Percentiles rank a stretch among this genome's conserved stretches.
These are phyloP conservation scores for Epichloe gansuensis DNA, from an alignment of 2,329 filamentous ascomycete genomes.

Conservation along the genomic window DNA sequence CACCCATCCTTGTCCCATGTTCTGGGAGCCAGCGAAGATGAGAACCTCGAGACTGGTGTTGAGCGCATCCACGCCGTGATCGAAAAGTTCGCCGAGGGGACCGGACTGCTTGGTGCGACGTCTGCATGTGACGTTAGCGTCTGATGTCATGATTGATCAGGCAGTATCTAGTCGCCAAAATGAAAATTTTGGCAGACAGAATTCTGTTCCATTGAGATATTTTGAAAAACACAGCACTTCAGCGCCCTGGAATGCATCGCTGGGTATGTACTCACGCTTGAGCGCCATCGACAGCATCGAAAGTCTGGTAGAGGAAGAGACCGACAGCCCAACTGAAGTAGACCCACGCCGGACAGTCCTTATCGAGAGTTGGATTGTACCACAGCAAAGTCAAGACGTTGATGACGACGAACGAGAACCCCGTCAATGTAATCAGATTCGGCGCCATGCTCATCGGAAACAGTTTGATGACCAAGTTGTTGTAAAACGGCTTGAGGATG, in stretches of 20 bases:
- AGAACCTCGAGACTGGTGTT: constrained; percentile 92
- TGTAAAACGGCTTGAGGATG: constrained; percentile 96
- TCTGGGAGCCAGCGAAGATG: constrained; percentile 84
- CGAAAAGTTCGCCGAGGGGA: constrained; percentile 89
- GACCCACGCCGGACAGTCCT: constrained; percentile 89
- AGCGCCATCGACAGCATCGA: constrained; percentile 89
- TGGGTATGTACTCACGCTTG: constrained; percentile 60
- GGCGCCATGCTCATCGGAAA: constrained; percentile 95
- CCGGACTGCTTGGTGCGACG: constrained; percentile 85
- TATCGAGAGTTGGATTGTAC: constrained; percentile 90
- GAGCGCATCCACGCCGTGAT: constrained; percentile 92
- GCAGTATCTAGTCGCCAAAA: background rate
- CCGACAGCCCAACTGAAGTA: constrained; percentile 86
- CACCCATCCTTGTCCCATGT: constrained; percentile 84
- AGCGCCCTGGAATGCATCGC: background rate
- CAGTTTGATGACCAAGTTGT: constrained; percentile 79
- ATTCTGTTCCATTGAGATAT: background rate
- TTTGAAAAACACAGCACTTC: background rate
- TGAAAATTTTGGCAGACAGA: background rate
- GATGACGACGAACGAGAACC: constrained; percentile 76
- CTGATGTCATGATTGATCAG: background rate
- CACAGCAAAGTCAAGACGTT: constrained; percentile 89
- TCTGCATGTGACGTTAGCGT: constrained; percentile 25
- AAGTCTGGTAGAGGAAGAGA: constrained; percentile 92
- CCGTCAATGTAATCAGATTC: constrained; percentile 76